Percentiles rank a stretch among this genome's conserved stretches.
Conservation (phyloP, 169 alveolate genomes). For the Plasmodium gaboni region DNA sequence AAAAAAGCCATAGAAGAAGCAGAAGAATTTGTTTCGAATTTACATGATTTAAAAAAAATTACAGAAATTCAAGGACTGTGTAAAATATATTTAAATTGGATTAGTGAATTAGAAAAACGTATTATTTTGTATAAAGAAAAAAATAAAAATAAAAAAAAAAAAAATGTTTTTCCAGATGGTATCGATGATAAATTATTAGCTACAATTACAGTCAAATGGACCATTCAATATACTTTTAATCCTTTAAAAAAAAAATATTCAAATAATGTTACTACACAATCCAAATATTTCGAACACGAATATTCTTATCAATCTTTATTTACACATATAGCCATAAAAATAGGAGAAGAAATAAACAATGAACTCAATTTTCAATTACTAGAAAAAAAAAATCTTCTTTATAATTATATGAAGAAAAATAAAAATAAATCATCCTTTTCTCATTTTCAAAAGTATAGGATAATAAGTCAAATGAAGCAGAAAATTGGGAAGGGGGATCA, state of each 20-base stretch:
- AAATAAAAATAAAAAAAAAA: conserved; percentile 74
- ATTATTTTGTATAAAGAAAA: conserved; percentile 55
- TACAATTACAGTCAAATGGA: conserved; percentile 79
- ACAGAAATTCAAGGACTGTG: conserved; percentile 73
- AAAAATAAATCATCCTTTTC: conserved; percentile 54
- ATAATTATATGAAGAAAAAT: conserved; percentile 48
- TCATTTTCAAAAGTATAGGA: conserved; percentile 38
- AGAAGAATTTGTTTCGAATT: conserved; percentile 71
- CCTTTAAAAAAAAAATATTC: conserved; percentile 81
- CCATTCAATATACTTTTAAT: conserved; percentile 82
- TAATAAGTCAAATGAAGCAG: conserved; percentile 21
- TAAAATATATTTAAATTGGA: conserved; percentile 69
- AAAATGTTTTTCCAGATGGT: conserved; percentile 36
- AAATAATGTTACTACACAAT: conserved; percentile 76
- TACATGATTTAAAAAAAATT: conserved; percentile 57
- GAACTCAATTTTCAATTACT: conserved; percentile 61
- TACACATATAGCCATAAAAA: conserved; percentile 82
- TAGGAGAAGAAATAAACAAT: conserved; percentile 85
- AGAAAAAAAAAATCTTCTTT: conserved; percentile 34
- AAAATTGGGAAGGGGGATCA: neutral
- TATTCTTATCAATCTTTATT: conserved; percentile 82
- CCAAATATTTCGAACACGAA: conserved; percentile 75
- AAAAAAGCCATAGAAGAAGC: conserved; percentile 76
- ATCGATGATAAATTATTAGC: conserved; percentile 53
- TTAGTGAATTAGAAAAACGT: conserved; percentile 51